These are phyloP conservation scores for Ascochyta koolunga DNA, from an alignment of 2,329 filamentous ascomycete species.

Conservation along the genomic window DNA sequence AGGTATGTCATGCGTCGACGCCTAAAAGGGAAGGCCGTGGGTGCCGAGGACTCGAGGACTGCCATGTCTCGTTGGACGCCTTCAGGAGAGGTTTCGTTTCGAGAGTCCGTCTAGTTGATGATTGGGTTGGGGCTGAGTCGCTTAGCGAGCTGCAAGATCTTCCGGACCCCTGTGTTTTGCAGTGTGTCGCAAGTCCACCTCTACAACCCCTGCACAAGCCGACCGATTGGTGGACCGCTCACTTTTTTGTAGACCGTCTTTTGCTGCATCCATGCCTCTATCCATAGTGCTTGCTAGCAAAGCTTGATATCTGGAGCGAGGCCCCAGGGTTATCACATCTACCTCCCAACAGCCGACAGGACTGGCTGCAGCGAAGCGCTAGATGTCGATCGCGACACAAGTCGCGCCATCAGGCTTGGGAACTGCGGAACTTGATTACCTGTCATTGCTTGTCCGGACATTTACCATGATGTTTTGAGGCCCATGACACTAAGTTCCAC, in stretches of 20 bases:
- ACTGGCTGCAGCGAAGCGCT: conserved; percentile 24
- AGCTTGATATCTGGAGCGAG: conserved; percentile 23
- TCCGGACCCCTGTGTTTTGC: conserved; percentile 38
- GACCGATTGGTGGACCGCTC: conserved; percentile 37
- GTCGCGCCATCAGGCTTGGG: not conserved
- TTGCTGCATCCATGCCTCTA: conserved; percentile 13
- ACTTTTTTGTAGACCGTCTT: conserved; percentile 18
- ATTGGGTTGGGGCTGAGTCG: conserved; percentile 38
- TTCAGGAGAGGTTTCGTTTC: conserved; percentile 39
- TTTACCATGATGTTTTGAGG: conserved; percentile 13
- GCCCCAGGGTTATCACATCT: conserved; percentile 24
- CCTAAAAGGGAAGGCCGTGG: conserved; percentile 25
- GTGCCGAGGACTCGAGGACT: conserved; percentile 17
- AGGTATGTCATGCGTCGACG: conserved; percentile 38
- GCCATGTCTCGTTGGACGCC: conserved; percentile 20
- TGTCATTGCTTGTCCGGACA: not conserved
- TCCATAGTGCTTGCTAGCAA: conserved; percentile 24
- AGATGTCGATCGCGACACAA: conserved; percentile 5
- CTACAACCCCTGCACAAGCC: conserved; percentile 21
- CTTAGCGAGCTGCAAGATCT: conserved; percentile 31
- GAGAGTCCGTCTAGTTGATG: conserved; percentile 13
- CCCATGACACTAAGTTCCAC: not conserved
- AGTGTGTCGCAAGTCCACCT: conserved; percentile 34
- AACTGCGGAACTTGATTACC: conserved; percentile 4
- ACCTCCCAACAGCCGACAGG: conserved; percentile 1